These are phyloP conservation scores for Neohortaea acidophila DNA, from an alignment of 495 filamentous ascomycete genomes.

Conservation along the genomic window DNA sequence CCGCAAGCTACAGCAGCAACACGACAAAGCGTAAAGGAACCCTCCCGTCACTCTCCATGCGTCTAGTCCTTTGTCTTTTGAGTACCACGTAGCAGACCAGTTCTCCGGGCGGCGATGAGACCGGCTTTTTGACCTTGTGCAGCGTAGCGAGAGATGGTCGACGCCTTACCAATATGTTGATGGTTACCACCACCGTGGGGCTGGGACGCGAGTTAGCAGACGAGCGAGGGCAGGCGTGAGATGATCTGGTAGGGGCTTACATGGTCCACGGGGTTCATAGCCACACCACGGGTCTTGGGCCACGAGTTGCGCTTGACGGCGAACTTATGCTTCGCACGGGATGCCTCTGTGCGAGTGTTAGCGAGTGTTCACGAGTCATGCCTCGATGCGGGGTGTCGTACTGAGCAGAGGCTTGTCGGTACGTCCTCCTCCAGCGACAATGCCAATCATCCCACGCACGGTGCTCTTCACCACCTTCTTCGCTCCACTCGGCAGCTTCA, in stretches of 20 bases:
- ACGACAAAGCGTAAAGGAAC: no score
- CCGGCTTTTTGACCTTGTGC: slow-evolving; percentile 98
- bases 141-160: slow-evolving; percentile 95
- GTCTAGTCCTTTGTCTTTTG: slow-evolving; percentile 97
- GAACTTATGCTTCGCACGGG: slow-evolving; percentile 98
- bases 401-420: slow-evolving; percentile 98
- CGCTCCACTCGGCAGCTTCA: slow-evolving; percentile 96
- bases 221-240: neutral
- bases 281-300: slow-evolving; percentile 99
- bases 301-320: slow-evolving; percentile 99
- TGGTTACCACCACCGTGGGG: slow-evolving; percentile 99
- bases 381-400: slow-evolving; percentile 28
- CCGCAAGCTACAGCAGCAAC: no score
- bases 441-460: slow-evolving; percentile 96
- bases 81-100: slow-evolving; percentile 96
- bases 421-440: slow-evolving; percentile 96
- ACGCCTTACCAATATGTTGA: slow-evolving; percentile 99
- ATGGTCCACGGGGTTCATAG: slow-evolving; percentile 99
- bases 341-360: slow-evolving; percentile 53
- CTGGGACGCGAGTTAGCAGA: slow-evolving; percentile 32
- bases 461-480: slow-evolving; percentile 95
- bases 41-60: no score
- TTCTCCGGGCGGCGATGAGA: slow-evolving; percentile 98
- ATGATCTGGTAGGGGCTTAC: slow-evolving; percentile 32
- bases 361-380: slow-evolving; percentile 7